Percentiles rank a stretch among this genome's conserved stretches.
These are phyloP conservation scores for Sporothrix brasiliensis DNA, from an alignment of 2,329 filamentous ascomycete genomes.

Conservation along the genomic window DNA sequence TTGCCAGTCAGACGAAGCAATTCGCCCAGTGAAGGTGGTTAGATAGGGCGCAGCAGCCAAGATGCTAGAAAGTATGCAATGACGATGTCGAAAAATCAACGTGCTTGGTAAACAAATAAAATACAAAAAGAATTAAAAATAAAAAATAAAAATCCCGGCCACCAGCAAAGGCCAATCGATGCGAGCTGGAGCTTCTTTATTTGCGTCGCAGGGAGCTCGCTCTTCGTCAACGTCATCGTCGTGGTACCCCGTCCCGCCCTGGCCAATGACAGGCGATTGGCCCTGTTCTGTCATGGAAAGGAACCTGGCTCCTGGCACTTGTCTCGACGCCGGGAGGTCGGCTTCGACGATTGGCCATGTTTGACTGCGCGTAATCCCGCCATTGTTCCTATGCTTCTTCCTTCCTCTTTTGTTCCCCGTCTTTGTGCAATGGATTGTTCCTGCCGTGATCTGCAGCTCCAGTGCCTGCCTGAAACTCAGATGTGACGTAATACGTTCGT, in stretches of 20 bases:
- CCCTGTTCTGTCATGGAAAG: neutral
- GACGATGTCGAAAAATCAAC: neutral
- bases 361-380: neutral
- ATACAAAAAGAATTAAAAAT: neutral
- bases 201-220: constrained; percentile 1
- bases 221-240: constrained; percentile 22
- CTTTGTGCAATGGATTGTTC: neutral
- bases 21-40: neutral
- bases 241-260: neutral
- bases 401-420: neutral
- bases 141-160: neutral
- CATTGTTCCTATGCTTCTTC: neutral
- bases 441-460: constrained; percentile 20
- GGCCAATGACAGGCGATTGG: neutral
- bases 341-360: neutral
- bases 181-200: constrained; percentile 23
- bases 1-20: neutral
- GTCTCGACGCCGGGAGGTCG: neutral
- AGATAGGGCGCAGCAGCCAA: neutral
- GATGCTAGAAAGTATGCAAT: neutral
- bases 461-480: constrained; percentile 14
- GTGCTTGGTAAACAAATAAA: neutral
- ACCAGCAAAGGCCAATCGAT: neutral
- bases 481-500: constrained; percentile 25
- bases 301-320: neutral